A percentile compares a stretch with the other conserved stretches of the same genome.
These are phyloP conservation scores for Paraglomus occultum DNA, from an alignment of 192 early-diverging fungal species.

Conservation along the genomic window DNA sequence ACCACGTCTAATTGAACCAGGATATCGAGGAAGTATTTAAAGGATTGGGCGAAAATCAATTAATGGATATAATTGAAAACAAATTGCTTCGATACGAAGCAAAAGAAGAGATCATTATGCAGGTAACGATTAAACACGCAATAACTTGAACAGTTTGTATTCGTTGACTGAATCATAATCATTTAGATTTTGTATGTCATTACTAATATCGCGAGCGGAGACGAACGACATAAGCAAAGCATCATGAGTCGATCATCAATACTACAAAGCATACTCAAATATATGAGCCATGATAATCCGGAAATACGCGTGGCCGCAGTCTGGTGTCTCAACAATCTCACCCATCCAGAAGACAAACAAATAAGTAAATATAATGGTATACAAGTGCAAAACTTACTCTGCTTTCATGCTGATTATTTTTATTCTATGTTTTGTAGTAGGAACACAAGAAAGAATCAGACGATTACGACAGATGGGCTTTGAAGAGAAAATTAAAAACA, in stretches of 20 bases:
- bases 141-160: constrained; percentile 1
- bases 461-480: constrained; percentile 55
- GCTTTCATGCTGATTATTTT: not conserved
- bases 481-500: constrained; percentile 50
- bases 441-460: constrained; percentile 45
- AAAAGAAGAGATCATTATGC: constrained; percentile 31
- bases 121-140: constrained; percentile 26
- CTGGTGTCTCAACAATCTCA: constrained; percentile 77
- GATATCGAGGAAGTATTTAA: constrained; percentile 69
- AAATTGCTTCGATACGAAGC: constrained; percentile 48
- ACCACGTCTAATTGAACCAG: constrained; percentile 28
- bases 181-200: constrained; percentile 62
- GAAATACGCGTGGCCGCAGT: constrained; percentile 60
- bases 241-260: constrained; percentile 56
- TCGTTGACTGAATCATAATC: not conserved
- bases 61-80: constrained; percentile 63
- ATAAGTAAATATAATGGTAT: constrained; percentile 24
- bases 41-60: constrained; percentile 59
- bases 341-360: constrained; percentile 60
- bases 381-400: not conserved
- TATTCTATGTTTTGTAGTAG: constrained; percentile 18
- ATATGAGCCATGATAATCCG: constrained; percentile 55
- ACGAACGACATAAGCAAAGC: constrained; percentile 57
- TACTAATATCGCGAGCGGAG: constrained; percentile 70
- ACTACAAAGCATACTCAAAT: constrained; percentile 45